Percentiles rank a stretch among this genome's conserved stretches.
Conservation (phyloP, 208 protist genomes). For the Porcisia hertigi region DNA sequence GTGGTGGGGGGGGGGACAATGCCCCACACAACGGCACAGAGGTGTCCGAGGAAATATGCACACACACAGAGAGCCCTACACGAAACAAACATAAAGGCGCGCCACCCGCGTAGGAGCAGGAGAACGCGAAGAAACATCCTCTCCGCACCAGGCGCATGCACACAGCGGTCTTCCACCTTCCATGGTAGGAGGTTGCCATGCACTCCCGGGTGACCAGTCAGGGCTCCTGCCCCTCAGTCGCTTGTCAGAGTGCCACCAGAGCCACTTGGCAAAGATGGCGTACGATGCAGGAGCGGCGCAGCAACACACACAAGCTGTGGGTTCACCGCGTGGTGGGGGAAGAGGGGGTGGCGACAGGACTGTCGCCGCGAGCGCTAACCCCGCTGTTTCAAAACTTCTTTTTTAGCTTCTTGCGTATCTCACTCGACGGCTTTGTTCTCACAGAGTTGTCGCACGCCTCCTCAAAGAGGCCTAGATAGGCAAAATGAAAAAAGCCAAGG, state of each 20-base stretch:
- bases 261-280: neutral
- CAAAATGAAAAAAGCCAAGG: neutral
- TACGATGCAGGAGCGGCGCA: neutral
- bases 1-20: too few relatives aligned
- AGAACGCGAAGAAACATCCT: neutral
- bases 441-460: neutral
- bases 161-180: neutral
- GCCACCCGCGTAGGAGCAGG: neutral
- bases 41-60: neutral
- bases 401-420: neutral
- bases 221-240: neutral
- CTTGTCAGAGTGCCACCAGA: neutral
- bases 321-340: neutral
- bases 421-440: too few relatives aligned
- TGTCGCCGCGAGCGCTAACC: neutral
- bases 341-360: neutral
- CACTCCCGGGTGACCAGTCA: neutral
- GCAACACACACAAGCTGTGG: neutral
- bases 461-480: neutral
- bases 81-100: neutral
- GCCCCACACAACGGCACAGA: neutral
- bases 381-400: neutral
- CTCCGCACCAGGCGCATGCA: neutral
- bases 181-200: neutral
- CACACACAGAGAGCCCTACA: neutral